These are phyloP conservation scores for Solanum sitiens DNA, from an alignment of 257 asterid species.

Conservation along the genomic window DNA sequence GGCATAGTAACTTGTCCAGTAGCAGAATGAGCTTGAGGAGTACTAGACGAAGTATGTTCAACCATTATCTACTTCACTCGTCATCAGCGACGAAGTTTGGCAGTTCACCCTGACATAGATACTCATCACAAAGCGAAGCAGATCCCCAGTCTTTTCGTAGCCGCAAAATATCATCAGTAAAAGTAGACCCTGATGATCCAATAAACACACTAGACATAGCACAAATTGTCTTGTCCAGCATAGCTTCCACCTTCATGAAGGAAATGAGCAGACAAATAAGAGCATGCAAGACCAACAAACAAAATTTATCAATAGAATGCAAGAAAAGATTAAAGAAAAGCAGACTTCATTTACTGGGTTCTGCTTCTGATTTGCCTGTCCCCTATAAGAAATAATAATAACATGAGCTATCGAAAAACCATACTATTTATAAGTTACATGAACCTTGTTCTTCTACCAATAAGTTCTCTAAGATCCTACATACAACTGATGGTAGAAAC, in stretches of 20 bases:
- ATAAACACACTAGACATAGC: constrained; percentile 83
- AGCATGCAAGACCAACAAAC: neutral
- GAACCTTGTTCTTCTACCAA: neutral
- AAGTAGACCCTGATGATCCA: constrained; percentile 92
- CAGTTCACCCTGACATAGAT: constrained; percentile 72
- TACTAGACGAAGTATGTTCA: neutral
- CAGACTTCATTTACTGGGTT: neutral
- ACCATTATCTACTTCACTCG: constrained; percentile 27
- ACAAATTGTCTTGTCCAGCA: constrained; percentile 98
- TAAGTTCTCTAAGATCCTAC: neutral
- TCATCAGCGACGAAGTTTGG: constrained; percentile 78
- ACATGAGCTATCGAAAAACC: neutral
- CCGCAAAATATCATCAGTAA: constrained; percentile 89
- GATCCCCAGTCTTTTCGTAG: constrained; percentile 91
- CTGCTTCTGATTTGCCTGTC: neutral
- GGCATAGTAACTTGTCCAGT: neutral
- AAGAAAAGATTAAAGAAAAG: too few species aligned
- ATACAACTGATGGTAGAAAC: neutral
- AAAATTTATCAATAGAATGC: neutral
- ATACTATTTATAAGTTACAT: neutral
- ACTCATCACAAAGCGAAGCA: constrained; percentile 75
- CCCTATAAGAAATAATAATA: neutral
- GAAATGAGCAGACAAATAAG: neutral
- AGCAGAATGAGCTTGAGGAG: neutral
- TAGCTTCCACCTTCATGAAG: constrained; percentile 73